Conservation (phyloP, 768 basidiomycete species). For the Strobilomyces echinocephalus region DNA sequence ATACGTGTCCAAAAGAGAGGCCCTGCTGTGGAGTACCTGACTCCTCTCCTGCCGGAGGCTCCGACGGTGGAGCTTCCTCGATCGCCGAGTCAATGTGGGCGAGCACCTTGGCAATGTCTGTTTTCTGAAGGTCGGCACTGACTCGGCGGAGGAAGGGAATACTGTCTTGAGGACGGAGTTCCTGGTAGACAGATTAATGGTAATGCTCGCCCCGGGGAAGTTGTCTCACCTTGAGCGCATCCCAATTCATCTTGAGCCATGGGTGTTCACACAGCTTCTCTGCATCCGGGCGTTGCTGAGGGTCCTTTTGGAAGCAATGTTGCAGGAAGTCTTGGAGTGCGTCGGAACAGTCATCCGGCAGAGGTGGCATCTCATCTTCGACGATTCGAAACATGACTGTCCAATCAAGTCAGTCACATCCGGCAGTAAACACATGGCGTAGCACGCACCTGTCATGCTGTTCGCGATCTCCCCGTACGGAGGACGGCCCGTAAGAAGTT, state of each 20-base stretch:
- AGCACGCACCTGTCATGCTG: conserved; percentile 73
- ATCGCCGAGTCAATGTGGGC: conserved; percentile 34
- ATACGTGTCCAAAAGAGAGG: conserved; percentile 33
- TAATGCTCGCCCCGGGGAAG: neutral
- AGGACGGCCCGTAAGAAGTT: conserved; percentile 86
- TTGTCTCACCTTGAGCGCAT: conserved; percentile 61
- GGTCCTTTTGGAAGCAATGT: conserved; percentile 91
- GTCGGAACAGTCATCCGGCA: conserved; percentile 77
- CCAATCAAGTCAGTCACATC: conserved; percentile 4
- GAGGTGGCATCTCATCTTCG: conserved; percentile 83
- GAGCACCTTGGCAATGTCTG: conserved; percentile 54
- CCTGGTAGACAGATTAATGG: conserved; percentile 35
- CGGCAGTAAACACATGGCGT: neutral
- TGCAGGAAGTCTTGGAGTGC: conserved; percentile 73
- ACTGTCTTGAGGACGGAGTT: conserved; percentile 87
- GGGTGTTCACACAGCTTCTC: conserved; percentile 83
- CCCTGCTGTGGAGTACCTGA: conserved; percentile 35
- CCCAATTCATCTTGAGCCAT: conserved; percentile 84
- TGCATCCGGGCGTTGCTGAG: conserved; percentile 75
- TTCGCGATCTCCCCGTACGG: conserved; percentile 89
- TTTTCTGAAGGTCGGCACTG: conserved; percentile 78
- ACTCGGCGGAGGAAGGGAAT: conserved; percentile 93
- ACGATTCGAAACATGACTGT: conserved; percentile 97
- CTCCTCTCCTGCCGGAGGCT: conserved; percentile 41
- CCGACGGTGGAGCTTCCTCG: conserved; percentile 39